Base-by-base conservation (phyloP, 2,329 filamentous ascomycete species). In the Drechslera avenae region DNA sequence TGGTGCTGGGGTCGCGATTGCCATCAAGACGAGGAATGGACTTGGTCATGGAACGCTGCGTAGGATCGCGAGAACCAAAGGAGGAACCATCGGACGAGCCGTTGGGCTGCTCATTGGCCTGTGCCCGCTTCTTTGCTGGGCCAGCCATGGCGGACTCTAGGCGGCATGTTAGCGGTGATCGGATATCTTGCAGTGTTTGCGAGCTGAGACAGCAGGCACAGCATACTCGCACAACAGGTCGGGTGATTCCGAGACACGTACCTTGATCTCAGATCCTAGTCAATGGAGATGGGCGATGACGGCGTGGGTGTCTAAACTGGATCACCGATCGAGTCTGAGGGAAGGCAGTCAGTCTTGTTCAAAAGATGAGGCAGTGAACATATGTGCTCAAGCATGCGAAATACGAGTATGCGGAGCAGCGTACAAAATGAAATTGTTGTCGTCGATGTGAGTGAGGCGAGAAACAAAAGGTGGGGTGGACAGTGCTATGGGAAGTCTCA, bases 111-210 rank as follows among this genome's bases (percentile, higher is more conserved):
- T 66, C 62, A 62, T 75, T 64, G 16, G 58, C 53, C 46, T 69
- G 56, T 9, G 63, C 64, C 35, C 66, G 69, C 36, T 64, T 63
- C 66, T 74, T 76, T 1, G 62, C 37, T 36, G 74, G 62, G 33
- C 71, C 72, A 17, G 62, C 73, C 76, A 78, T 78, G 33, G 46
- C 56, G 52, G 44, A 52, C 40, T 54, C 54, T 68, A 46, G 26
- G 47, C 21, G 9, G 28, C 51, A 44, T 50, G 53, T 68, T 52
- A 70, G 63, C 39, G 50, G 37, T 57, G 53, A 23, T 39, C 17
- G 26, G 30, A 39, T 36, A 46, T 39, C 43, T 40, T 35, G 31
- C 48, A 19, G 26, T 7, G 32, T 41, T 30, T 50, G 32, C 36
- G 9, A 14, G 31, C 19, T 10, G 40, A 14, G 28, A 16, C 23